Evolutionary conservation across 2,329 filamentous ascomycete genomes (phyloP).

Genomic region (Diaporthe eres): DNA sequence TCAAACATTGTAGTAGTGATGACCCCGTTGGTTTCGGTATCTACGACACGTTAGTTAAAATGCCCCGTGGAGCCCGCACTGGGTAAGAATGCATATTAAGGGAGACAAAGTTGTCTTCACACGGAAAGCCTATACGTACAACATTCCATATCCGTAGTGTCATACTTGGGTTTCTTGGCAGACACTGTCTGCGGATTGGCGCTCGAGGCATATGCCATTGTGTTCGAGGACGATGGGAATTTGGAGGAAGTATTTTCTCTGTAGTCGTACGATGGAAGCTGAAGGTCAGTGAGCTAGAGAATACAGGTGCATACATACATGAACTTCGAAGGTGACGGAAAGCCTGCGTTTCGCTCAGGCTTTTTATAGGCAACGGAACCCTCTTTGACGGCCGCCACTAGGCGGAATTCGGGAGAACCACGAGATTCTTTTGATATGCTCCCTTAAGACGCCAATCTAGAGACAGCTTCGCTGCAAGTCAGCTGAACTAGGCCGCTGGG

Average conservation of each 20-base stretch:
- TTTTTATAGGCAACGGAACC: neutral
- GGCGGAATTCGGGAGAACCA: neutral
- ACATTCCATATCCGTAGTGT: conserved; percentile 62
- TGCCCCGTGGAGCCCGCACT: neutral
- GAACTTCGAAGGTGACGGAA: neutral
- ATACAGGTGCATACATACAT: neutral
- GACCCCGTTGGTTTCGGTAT: conserved; percentile 73
- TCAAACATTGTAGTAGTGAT: conserved; percentile 76
- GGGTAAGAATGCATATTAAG: rapidly evolving
- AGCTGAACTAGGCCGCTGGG: conserved; percentile 7
- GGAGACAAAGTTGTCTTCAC: neutral
- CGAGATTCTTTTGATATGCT: neutral
- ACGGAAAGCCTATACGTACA: conserved; percentile 45
- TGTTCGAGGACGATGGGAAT: neutral
- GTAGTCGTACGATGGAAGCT: neutral
- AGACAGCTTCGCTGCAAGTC: neutral
- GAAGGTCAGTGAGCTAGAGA: neutral
- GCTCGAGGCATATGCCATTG: conserved; percentile 23
- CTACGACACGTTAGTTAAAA: neutral
- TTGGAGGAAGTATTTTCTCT: neutral
- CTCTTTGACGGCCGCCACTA: conserved; percentile 7
- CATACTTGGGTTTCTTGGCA: conserved; percentile 42
- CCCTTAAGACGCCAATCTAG: neutral
- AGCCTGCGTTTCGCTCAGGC: neutral
- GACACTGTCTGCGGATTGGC: conserved; percentile 12